A percentile compares a stretch with the other conserved stretches of the same genome.
Conservation (phyloP, 2,329 filamentous ascomycete species). For the Fusarium sp. region DNA sequence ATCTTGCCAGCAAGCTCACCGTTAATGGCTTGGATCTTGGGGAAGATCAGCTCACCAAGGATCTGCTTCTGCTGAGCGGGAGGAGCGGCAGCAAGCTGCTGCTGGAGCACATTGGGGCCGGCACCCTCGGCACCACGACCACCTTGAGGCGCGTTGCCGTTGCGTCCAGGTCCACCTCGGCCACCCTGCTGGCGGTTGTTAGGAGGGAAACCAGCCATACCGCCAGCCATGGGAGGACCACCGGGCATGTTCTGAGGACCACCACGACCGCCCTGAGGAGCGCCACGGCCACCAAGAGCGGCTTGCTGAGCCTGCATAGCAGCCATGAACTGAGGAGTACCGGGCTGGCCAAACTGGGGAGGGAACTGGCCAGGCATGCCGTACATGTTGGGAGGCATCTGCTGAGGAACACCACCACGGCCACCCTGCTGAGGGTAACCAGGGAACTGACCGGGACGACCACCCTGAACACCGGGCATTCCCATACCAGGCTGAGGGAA, state of each 20-base stretch:
- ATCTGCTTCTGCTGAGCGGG: constrained; percentile 96
- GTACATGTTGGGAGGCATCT: constrained; percentile 90
- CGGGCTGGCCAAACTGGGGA: constrained; percentile 82
- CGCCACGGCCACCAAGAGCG: constrained; percentile 71
- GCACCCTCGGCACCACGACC: constrained; percentile 57
- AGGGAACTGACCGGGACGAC: constrained; percentile 88
- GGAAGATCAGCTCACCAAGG: constrained; percentile 96
- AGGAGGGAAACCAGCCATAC: constrained; percentile 68
- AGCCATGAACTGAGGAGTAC: constrained; percentile 82
- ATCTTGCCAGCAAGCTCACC: constrained; percentile 98
- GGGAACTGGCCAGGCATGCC: constrained; percentile 83
- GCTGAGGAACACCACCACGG: constrained; percentile 86
- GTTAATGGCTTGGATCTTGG: constrained; percentile 96
- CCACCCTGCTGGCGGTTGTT: constrained; percentile 66
- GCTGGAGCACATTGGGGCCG: constrained; percentile 60
- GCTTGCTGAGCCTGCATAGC: constrained; percentile 81
- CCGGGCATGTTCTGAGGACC: constrained; percentile 70
- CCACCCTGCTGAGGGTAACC: constrained; percentile 88
- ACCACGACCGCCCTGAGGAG: constrained; percentile 76
- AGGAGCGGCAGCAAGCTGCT: constrained; percentile 66
- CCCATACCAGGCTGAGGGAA: constrained; percentile 74
- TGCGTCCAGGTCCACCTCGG: constrained; percentile 58
- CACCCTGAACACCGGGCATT: constrained; percentile 79
- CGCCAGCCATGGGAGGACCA: constrained; percentile 72
- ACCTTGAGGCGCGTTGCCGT: constrained; percentile 61